Percentiles rank a stretch among this genome's conserved stretches.
phyloP scores from a whole-genome alignment of 192 early-diverging fungal genomes.

The Coemansia erecta region DNA sequence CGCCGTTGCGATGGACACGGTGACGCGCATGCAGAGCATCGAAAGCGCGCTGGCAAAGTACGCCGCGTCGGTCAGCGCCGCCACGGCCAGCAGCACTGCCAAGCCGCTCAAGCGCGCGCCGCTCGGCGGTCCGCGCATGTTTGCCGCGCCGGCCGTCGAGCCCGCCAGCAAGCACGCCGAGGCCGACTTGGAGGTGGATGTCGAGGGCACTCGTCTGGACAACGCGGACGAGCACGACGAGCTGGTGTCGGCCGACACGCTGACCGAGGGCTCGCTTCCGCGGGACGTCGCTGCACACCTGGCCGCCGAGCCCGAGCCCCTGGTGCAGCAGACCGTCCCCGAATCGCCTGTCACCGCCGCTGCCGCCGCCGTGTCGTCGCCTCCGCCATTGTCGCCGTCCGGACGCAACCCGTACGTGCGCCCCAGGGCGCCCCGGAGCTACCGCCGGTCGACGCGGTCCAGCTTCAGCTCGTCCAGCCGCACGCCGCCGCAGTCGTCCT shows the following conservation, averaged over 20 bases:
- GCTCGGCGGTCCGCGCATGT: slow-evolving; percentile 2
- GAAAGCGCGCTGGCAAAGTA: slow-evolving; percentile 11
- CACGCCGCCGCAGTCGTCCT: not conserved
- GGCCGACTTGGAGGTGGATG: too few relatives aligned
- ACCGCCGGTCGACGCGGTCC: not conserved
- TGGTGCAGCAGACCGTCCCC: too few relatives aligned
- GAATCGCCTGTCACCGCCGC: too few relatives aligned
- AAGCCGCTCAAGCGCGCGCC: not conserved
- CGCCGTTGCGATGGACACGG: slow-evolving; percentile 2
- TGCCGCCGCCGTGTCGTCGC: too few relatives aligned
- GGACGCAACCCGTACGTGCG: not conserved
- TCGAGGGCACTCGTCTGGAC: too few relatives aligned
- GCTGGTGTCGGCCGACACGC: not conserved
- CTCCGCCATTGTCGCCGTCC: too few relatives aligned
- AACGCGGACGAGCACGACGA: not conserved
- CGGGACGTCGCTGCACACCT: too few relatives aligned
- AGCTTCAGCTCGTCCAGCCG: not conserved
- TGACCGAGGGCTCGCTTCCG: not conserved
- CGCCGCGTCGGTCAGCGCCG: not conserved
- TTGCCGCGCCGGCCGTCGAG: slow-evolving; percentile 1
- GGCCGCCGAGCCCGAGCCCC: too few relatives aligned
- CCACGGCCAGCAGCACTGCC: not conserved
- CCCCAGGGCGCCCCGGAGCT: not conserved
- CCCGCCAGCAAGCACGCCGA: not conserved
- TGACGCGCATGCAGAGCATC: slow-evolving; percentile 14